Base-by-base conservation (phyloP, 441 rosid genomes). In the Erysimum pusillum region DNA sequence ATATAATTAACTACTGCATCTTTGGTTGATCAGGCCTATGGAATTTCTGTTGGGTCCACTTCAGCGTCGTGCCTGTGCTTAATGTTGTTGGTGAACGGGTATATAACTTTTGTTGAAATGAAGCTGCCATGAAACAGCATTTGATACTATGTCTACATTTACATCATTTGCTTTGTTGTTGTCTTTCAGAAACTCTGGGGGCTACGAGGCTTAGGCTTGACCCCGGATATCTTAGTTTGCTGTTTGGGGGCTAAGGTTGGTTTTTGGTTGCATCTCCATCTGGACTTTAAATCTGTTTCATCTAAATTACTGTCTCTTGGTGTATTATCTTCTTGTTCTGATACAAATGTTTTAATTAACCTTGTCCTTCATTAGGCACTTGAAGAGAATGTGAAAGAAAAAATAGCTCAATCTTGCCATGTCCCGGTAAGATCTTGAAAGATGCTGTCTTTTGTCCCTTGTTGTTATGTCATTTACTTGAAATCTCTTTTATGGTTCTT, bases 41-140 rank as follows among this genome's bases (percentile, higher is more conserved):
- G 65, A 95, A 95, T 83, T 91, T 95, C 75, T 95, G 99, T 84
- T 83, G 91, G 85, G 82, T 95, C 86, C 99, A 95, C 80, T 98
- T 95, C 83, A 95, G 98, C 82, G 96, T 95, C 67, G 98, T 95
- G 69, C 99, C 99, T 75, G 98, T 92, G 79, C 76, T 95, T 51
- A 90, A 79, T 86, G 98, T 86, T 76, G 99, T 95, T 67, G 99
- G 99, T 61, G 99, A 95, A 84, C 82, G 74, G 79, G 82, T 79
- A 54, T 35, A 74, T 36, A 10, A 0, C 9, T 56, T 73, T 59
- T 58, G 63, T 85, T 86, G 89, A 90, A 87, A 85, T 58, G 54
- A 39, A n/a, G 5, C n/a, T n/a, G n/a, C n/a, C 59, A 60, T 68
- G 48, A 44, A 75, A 51, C 74, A 51, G 20, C 91, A 87, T 89